Conservation (phyloP, 768 basidiomycete species). For the Royoungia palumana region DNA sequence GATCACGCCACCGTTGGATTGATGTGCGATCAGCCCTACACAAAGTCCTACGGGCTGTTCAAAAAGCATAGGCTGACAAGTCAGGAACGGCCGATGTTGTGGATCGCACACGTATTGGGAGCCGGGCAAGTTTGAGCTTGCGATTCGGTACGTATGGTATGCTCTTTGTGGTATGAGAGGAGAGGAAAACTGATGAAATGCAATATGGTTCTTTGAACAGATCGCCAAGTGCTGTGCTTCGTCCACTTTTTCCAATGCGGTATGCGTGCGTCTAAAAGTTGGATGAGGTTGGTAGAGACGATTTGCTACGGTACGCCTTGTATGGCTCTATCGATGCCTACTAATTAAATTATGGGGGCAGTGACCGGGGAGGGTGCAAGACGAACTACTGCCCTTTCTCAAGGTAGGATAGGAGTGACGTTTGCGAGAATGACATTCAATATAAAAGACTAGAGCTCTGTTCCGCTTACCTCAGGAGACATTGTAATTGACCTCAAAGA, state of each 20-base stretch:
- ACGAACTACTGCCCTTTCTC: too few species aligned
- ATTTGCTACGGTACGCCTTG: constrained; percentile 33
- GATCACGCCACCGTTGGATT: neutral
- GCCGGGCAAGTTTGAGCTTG: too few species aligned
- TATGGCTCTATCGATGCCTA: constrained; percentile 12
- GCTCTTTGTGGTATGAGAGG: too few species aligned
- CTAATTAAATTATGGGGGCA: too few species aligned
- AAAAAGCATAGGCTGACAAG: constrained; percentile 63
- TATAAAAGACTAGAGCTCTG: too few species aligned
- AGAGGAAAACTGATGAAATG: neutral
- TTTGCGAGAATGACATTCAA: neutral
- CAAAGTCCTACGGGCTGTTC: constrained; percentile 90
- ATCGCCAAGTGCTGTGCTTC: constrained; percentile 74
- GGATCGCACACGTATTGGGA: constrained; percentile 87
- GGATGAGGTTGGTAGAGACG: constrained; percentile 77
- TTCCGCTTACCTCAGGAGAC: too few species aligned
- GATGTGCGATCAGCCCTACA: constrained; percentile 56
- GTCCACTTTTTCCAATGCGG: constrained; percentile 76
- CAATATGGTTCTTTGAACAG: constrained; percentile 78
- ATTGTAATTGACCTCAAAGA: too few species aligned
- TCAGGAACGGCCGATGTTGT: constrained; percentile 82
- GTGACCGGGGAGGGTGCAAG: constrained; percentile 52
- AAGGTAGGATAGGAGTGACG: constrained; percentile 39
- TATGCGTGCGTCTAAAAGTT: constrained; percentile 81
- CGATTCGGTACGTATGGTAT: too few species aligned